A percentile compares a stretch with the other conserved stretches of the same genome.
Conservation (phyloP, 371 early-diverging fungal genomes). For the Nematocida parisii region DNA sequence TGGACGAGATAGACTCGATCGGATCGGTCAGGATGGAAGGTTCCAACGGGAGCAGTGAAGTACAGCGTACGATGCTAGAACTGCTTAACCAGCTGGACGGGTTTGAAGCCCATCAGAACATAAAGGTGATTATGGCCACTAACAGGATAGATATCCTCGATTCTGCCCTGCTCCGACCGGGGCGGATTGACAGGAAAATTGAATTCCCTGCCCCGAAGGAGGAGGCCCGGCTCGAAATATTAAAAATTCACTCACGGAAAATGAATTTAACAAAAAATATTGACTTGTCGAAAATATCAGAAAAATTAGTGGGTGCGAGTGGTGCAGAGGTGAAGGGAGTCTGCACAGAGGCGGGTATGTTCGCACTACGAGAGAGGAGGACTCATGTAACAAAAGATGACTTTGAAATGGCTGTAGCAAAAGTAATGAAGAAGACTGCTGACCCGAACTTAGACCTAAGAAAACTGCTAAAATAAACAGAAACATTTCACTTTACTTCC, state of each 20-base stretch:
- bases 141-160: conserved; percentile 97
- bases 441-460: conserved; percentile 64
- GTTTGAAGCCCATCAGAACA: conserved; percentile 94
- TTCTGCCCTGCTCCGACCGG: conserved; percentile 89
- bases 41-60: conserved; percentile 97
- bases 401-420: conserved; percentile 98
- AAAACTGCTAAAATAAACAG: conserved; percentile 67
- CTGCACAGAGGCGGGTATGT: conserved; percentile 99
- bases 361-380: conserved; percentile 93
- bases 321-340: conserved; percentile 98
- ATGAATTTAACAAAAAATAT: conserved; percentile 98
- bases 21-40: conserved; percentile 96
- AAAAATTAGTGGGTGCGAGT: conserved; percentile 84
- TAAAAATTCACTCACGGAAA: conserved; percentile 96
- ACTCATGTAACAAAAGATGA: conserved; percentile 99
- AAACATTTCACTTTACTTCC: background rate
- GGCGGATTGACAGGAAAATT: conserved; percentile 97
- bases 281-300: conserved; percentile 87
- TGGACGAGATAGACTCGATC: conserved; percentile 99
- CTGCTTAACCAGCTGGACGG: conserved; percentile 97
- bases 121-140: conserved; percentile 98
- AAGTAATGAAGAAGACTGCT: conserved; percentile 74
- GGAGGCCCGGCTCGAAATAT: conserved; percentile 87
- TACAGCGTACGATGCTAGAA: conserved; percentile 99
- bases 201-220: conserved; percentile 98